Conservation (phyloP, 345 rosid genomes). For the Trapa incisa region DNA sequence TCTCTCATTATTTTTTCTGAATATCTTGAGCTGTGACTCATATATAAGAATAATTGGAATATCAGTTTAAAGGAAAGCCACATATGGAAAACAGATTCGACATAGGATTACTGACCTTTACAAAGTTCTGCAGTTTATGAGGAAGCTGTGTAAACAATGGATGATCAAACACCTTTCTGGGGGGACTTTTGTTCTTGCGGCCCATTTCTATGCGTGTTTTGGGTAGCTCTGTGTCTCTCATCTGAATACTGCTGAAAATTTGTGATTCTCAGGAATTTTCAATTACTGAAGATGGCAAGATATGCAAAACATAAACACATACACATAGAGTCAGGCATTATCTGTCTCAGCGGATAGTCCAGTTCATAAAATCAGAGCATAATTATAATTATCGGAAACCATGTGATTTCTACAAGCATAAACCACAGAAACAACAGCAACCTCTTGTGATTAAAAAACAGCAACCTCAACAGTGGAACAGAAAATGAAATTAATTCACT, state of each 20-base stretch:
- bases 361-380: neutral
- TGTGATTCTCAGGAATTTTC: neutral
- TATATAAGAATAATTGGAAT: neutral
- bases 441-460: no score
- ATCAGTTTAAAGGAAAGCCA: neutral
- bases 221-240: constrained; percentile 25
- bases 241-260: constrained; percentile 12
- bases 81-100: neutral
- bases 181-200: constrained; percentile 18
- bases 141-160: constrained; percentile 46
- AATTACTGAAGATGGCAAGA: neutral
- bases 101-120: constrained; percentile 14
- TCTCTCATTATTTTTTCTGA: constrained; percentile 23
- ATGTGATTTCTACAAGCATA: neutral
- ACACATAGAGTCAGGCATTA: neutral
- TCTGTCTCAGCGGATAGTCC: neutral
- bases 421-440: neutral
- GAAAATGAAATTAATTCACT: neutral
- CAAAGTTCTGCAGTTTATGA: constrained; percentile 29
- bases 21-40: constrained; percentile 47
- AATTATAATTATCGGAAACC: neutral
- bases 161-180: constrained; percentile 38
- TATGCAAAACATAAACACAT: neutral
- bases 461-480: neutral
- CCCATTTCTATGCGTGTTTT: constrained; percentile 14